Conservation (phyloP, 441 rosid species). For the Erodium trifolium region DNA sequence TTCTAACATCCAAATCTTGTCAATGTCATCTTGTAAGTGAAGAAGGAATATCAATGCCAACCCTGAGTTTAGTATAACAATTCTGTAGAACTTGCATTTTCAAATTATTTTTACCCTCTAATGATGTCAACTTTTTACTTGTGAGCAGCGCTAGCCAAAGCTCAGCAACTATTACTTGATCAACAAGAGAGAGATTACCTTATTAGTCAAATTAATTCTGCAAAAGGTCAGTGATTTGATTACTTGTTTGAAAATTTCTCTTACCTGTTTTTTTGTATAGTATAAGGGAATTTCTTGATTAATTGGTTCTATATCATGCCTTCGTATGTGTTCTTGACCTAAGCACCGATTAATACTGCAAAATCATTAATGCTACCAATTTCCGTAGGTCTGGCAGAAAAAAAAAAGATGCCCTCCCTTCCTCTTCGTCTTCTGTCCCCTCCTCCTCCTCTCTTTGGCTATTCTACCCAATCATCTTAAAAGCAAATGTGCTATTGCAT, state of each 20-base stretch:
- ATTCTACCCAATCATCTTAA: no score
- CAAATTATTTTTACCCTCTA: background rate
- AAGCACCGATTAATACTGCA: background rate
- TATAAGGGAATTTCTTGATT: background rate
- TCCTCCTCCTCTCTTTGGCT: no score
- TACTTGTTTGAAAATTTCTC: background rate
- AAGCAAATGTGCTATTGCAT: no score
- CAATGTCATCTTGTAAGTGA: no score
- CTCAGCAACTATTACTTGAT: conserved; percentile 71
- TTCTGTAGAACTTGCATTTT: background rate
- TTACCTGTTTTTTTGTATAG: background rate
- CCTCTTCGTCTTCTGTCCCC: no score
- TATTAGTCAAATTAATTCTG: conserved; percentile 73
- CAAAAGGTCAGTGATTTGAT: conserved; percentile 50
- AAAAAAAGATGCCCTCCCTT: no score
- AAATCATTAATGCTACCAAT: no score
- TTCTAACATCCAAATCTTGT: no score
- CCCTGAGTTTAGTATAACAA: background rate
- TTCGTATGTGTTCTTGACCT: background rate
- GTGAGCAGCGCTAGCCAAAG: conserved; percentile 78
- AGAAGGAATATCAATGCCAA: background rate
- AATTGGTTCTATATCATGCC: background rate
- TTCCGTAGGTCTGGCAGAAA: no score
- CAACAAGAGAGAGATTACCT: conserved; percentile 84
- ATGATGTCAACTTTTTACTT: conserved; percentile 20